Base-by-base conservation (phyloP, 305 asterid species). In the Fraxinus greggii region DNA sequence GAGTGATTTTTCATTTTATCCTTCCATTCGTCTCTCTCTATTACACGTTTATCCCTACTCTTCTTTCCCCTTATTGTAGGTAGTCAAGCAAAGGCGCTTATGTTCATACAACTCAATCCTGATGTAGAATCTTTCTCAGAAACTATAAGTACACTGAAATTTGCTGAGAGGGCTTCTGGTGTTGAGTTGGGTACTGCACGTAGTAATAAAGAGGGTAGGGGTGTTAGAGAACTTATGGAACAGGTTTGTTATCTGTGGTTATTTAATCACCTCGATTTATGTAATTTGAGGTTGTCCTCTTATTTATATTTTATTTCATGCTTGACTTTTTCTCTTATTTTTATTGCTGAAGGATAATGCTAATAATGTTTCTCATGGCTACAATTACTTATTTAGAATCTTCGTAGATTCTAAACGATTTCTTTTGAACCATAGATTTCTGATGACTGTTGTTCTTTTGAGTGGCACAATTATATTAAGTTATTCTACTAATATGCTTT, bases 101-200 rank as follows among this genome's bases (percentile, higher is more conserved):
- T 95, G 99, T 93, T 95, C 87, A 97, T 95, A 45, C 99, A 95
- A 84, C 90, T 94, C 77, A 95, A 95, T 90, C 99, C 99, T 31
- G 99, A 95, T 40, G 95, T 90, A 24, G 98, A 93, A 80, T 95
- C 99, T 72, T 94, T 90, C 77, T 88, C 95, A 24, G 99, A 95
- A 90, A 92, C 95, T 82, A 75, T 91, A 85, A 94, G 99, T 82
- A 95, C 99, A 48, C 86, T 95, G 80, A 95, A 95, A 87, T 95
- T 95, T 91, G 98, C 99, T 23, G 98, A 95, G 91, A 87, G 99
- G 88, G 98, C 93, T 74, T 95, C 99, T 79, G 99, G 99, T 33
- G 99, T 95, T 76, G 98, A 94, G 88, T 87, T 95, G 91, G 99
- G 99, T 81, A 97, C 98, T 31, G 98, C 98, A 31, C 87, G 91